A percentile compares a stretch with the other conserved stretches of the same genome.
phyloP scores from a whole-genome alignment of 371 early-diverging fungal species.

The Dichotomocladium elegans region DNA sequence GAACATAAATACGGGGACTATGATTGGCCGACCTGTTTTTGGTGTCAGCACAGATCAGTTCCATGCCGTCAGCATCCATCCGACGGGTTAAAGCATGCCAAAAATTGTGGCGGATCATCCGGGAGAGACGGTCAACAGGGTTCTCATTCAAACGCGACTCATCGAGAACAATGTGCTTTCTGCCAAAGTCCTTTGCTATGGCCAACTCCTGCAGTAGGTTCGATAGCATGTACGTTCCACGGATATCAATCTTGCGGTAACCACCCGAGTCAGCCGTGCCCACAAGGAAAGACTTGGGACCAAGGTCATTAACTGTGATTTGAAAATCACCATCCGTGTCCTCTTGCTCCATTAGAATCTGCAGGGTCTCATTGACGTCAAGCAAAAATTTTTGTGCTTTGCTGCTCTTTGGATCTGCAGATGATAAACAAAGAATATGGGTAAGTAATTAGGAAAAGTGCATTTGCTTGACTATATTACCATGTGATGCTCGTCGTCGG shows the following conservation, averaged over 20 bases:
- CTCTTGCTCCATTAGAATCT: constrained; percentile 77
- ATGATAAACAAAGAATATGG: neutral
- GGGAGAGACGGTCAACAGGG: constrained; percentile 79
- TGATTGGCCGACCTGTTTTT: constrained; percentile 77
- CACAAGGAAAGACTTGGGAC: constrained; percentile 82
- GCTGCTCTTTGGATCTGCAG: constrained; percentile 57
- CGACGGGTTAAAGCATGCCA: constrained; percentile 90
- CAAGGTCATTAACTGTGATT: constrained; percentile 85
- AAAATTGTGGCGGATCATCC: constrained; percentile 85
- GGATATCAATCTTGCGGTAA: constrained; percentile 78
- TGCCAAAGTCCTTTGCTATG: constrained; percentile 75
- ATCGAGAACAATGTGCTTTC: constrained; percentile 76
- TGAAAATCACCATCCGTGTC: constrained; percentile 91
- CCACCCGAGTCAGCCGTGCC: constrained; percentile 82
- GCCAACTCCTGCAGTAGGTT: constrained; percentile 91
- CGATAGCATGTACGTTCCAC: constrained; percentile 91
- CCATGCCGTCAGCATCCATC: constrained; percentile 86
- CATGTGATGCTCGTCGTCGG: constrained; percentile 38
- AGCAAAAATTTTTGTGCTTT: constrained; percentile 72
- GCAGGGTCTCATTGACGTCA: constrained; percentile 75
- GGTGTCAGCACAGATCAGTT: constrained; percentile 82
- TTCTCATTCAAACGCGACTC: constrained; percentile 86
- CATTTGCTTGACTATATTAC: constrained; percentile 11
- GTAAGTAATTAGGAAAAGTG: neutral
- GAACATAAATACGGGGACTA: constrained; percentile 81